Evolutionary conservation across 805 yeast genomes (phyloP), one percentile per base, ranked within the genome.

Genomic region (Metschnikowia dekortorum): DNA sequence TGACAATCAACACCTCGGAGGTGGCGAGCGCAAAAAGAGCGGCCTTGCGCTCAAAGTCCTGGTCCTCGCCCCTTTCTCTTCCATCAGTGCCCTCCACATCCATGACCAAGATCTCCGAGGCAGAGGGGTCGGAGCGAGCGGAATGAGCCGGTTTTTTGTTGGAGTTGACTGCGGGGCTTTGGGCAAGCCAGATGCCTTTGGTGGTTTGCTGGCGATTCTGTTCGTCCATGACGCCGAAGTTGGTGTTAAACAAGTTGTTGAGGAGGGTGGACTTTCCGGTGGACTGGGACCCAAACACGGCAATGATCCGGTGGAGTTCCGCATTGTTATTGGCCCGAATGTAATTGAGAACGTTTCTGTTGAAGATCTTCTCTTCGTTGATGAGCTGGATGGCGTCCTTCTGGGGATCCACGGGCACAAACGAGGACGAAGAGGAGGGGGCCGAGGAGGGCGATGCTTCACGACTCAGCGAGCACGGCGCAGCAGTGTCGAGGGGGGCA

Each of bases 61-160:
- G 97, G 68, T 94, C 98, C 61, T 94, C 99, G 28, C 98, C 98
- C 49, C 97, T 80, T 69, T 94, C 99, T 53, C 97, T 80, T 44
- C 99, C 98, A 70, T 94, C 99, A 0, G 97, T 91, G 44, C 99
- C 99, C 70, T 94, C 99, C n/a, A 94, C 98, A 64, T 94, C 99
- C 79, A 94, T 79, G 2, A 94, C 95, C 53, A 89, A 78, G 9
- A 89, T 74, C 54, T 82, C 75, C 29, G 66, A 63, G 16, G 46
- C 44, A 3, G 18, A 5, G 9, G 50, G 18, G 11, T 43, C 46
- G 8, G 32, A 55, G 50, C 7, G 48, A 37, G 26, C 37, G 8
- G 6, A 5, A 11, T 2, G 9, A 9, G 8, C 30, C 10, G 50
- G 35, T 6, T 14, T 39, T 2, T 44, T 18, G 18, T 48, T 26